These are phyloP conservation scores for Globisporangium nunn DNA, from an alignment of 352 stramenopile species.

Conservation along the genomic window DNA sequence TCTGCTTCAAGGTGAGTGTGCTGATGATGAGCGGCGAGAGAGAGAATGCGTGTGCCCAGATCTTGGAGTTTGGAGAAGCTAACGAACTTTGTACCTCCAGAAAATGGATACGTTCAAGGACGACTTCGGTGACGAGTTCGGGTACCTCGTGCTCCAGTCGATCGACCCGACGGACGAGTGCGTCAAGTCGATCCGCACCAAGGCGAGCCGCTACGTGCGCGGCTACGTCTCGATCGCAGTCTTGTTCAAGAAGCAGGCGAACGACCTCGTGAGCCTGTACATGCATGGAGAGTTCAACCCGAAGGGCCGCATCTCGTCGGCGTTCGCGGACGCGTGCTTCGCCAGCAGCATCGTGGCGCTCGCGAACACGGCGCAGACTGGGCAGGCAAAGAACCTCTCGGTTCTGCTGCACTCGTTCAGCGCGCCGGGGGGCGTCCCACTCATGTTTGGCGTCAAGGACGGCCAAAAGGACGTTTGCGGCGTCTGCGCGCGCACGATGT, in stretches of 20 bases:
- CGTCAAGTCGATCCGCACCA: slow-evolving; percentile 3
- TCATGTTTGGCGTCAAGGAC: slow-evolving; percentile 8
- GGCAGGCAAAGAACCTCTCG: slow-evolving; percentile 72
- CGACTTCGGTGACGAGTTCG: slow-evolving; percentile 56
- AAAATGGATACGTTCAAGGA: slow-evolving; percentile 61
- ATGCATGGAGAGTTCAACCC: slow-evolving; percentile 60
- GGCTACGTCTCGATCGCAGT: slow-evolving; percentile 57
- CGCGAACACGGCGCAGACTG: slow-evolving; percentile 51
- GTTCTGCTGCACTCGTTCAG: slow-evolving; percentile 33
- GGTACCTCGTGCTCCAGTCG: slow-evolving; percentile 63
- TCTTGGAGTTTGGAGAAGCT: too few species aligned
- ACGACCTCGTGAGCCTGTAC: slow-evolving; percentile 63
- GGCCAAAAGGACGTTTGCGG: slow-evolving; percentile 30
- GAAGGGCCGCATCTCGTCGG: slow-evolving; percentile 38
- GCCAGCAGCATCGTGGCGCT: slow-evolving; percentile 52
- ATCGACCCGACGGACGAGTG: slow-evolving; percentile 41
- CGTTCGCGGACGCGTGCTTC: slow-evolving; percentile 50
- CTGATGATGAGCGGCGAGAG: too few species aligned
- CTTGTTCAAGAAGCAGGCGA: slow-evolving; percentile 49
- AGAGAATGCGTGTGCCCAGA: too few species aligned
- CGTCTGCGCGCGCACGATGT: slow-evolving; percentile 46
- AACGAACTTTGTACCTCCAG: slow-evolving; percentile 6
- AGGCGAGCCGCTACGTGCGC: slow-evolving; percentile 34
- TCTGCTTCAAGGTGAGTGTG: slow-evolving; percentile 52
- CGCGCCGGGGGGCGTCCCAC: background rate